Conservation (phyloP, 441 rosid genomes). For the Erodium texanum region DNA sequence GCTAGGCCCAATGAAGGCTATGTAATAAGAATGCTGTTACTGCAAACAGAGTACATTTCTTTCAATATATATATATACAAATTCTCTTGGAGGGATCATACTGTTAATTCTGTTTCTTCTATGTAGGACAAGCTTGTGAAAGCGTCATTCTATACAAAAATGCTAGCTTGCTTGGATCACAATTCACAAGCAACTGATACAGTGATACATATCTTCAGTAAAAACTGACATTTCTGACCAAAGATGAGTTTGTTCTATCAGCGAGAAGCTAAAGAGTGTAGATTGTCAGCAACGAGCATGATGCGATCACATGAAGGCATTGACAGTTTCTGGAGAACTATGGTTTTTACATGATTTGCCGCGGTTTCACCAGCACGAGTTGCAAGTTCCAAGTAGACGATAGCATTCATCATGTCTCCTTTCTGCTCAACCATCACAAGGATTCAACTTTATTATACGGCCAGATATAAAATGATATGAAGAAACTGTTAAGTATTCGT, state of each 20-base stretch:
- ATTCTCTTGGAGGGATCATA: not conserved
- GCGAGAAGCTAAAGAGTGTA: constrained; percentile 17
- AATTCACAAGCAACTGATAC: too few relatives aligned
- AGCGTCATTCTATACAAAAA: too few relatives aligned
- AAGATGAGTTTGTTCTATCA: not conserved
- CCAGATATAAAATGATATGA: not conserved
- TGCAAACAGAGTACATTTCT: not conserved
- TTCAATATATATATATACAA: not conserved
- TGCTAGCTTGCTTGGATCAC: too few relatives aligned
- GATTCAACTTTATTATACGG: not conserved
- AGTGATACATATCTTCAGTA: too few relatives aligned
- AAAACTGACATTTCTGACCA: too few relatives aligned
- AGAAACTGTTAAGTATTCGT: too few relatives aligned
- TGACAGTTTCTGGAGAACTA: constrained; percentile 20
- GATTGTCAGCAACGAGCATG: constrained; percentile 17
- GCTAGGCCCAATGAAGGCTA: too few relatives aligned
- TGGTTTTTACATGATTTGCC: constrained; percentile 18
- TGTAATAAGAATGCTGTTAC: not conserved
- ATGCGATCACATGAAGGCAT: constrained; percentile 14
- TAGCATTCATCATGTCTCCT: constrained; percentile 24
- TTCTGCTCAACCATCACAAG: constrained; percentile 11
- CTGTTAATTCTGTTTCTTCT: not conserved
- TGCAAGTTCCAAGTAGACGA: constrained; percentile 23
- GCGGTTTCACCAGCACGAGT: constrained; percentile 23
- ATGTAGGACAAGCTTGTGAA: not conserved